Conservation (phyloP, 352 stramenopile genomes). For the Phytopythium delawarense region DNA sequence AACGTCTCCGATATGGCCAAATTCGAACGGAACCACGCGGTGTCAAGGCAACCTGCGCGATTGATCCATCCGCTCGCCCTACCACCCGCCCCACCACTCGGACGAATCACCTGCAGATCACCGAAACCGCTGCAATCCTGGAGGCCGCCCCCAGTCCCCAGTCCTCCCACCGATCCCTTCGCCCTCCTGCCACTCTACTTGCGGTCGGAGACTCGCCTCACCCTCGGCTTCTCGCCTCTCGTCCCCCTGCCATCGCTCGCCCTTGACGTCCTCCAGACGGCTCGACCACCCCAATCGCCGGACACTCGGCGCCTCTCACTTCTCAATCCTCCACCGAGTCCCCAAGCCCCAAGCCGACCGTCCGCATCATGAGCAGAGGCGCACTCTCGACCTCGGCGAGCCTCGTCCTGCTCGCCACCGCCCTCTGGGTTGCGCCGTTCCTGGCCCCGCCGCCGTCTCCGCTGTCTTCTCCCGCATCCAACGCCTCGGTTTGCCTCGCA, state of each 20-base stretch:
- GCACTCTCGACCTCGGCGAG: background rate
- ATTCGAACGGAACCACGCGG: background rate
- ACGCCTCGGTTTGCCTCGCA: background rate
- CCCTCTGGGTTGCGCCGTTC: background rate
- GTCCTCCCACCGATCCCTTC: background rate
- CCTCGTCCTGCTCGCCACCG: background rate
- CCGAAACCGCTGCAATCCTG: background rate
- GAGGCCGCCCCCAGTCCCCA: background rate
- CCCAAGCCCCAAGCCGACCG: background rate
- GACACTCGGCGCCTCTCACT: background rate
- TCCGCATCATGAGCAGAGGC: background rate
- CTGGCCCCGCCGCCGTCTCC: background rate
- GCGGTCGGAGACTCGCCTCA: no score
- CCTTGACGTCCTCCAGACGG: no score
- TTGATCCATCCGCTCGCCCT: background rate
- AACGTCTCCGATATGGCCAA: background rate
- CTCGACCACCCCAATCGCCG: no score
- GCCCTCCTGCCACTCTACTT: background rate
- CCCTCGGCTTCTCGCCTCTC: no score
- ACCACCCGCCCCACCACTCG: background rate
- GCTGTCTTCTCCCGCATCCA: background rate
- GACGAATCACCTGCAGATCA: background rate
- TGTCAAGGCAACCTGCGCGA: no score
- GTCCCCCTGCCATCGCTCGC: background rate
- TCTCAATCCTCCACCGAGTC: background rate